Conservation (phyloP, 2,329 filamentous ascomycete species). For the Colletotrichum truncatum region DNA sequence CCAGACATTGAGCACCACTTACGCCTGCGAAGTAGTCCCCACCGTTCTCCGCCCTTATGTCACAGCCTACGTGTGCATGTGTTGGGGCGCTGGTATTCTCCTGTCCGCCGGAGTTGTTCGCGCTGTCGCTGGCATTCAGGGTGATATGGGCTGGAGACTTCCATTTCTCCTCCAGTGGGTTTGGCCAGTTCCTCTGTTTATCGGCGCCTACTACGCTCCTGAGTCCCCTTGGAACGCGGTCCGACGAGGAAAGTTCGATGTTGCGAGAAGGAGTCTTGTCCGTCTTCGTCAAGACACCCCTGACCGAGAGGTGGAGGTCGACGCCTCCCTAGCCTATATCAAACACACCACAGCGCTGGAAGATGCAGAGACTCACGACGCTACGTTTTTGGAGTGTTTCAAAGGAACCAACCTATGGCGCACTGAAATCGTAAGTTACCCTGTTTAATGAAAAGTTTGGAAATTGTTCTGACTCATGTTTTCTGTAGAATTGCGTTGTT, state of each 20-base stretch:
- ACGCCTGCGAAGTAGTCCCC: slow-evolving; percentile 53
- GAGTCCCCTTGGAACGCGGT: slow-evolving; percentile 48
- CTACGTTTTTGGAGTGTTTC: slow-evolving; percentile 56
- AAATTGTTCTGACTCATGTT: not conserved
- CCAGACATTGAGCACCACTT: slow-evolving; percentile 35
- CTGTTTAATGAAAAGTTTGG: not conserved
- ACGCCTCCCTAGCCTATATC: slow-evolving; percentile 46
- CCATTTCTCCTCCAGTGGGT: slow-evolving; percentile 51
- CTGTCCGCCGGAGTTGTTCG: slow-evolving; percentile 49
- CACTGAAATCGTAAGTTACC: slow-evolving; percentile 45
- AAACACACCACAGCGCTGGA: slow-evolving; percentile 56
- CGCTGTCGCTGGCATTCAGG: slow-evolving; percentile 42
- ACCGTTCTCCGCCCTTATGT: slow-evolving; percentile 51
- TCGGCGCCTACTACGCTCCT: slow-evolving; percentile 42
- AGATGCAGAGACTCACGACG: slow-evolving; percentile 46
- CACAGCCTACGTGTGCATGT: slow-evolving; percentile 48
- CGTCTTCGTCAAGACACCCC: slow-evolving; percentile 35
- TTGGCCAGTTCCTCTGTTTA: slow-evolving; percentile 43
- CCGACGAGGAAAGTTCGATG: slow-evolving; percentile 37
- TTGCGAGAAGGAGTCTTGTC: slow-evolving; percentile 35
- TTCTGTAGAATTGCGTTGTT: slow-evolving; percentile 44
- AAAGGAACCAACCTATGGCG: slow-evolving; percentile 54
- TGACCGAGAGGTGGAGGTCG: slow-evolving; percentile 37
- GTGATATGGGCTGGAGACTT: slow-evolving; percentile 47
- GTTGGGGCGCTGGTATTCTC: slow-evolving; percentile 53